phyloP scores from a whole-genome alignment of 306 rosid genomes.

The Chamaecrista fasciculata region DNA sequence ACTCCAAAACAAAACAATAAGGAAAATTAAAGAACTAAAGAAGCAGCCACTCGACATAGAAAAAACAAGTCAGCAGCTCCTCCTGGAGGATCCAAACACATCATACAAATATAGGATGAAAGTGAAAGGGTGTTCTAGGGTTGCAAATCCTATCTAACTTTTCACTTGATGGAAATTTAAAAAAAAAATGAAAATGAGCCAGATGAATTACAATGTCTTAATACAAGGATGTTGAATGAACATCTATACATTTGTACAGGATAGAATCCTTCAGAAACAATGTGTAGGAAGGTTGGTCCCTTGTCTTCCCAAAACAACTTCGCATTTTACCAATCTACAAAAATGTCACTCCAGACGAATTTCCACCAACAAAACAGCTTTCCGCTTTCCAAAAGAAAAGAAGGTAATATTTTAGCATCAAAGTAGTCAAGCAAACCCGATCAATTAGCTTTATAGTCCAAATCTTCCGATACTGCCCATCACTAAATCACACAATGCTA shows the following conservation, averaged over 20 bases:
- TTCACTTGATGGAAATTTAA: background rate
- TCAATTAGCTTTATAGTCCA: constrained; percentile 16
- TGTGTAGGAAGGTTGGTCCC: background rate
- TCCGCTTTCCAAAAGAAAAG: background rate
- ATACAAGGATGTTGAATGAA: constrained; percentile 17
- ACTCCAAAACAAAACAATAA: too few species aligned
- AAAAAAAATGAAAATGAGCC: background rate
- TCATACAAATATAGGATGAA: background rate
- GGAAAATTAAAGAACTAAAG: too few species aligned
- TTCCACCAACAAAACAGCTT: constrained; percentile 23
- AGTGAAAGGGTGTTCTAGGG: background rate
- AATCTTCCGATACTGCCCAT: constrained; percentile 14
- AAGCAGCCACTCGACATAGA: too few species aligned
- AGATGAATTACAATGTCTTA: background rate
- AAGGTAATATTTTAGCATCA: background rate
- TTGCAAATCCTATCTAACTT: background rate
- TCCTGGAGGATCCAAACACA: background rate
- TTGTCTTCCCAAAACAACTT: constrained; percentile 8
- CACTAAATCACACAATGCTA: constrained; percentile 14
- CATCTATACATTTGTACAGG: constrained; percentile 44
- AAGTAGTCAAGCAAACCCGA: constrained; percentile 15
- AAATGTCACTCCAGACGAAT: constrained; percentile 24
- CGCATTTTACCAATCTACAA: constrained; percentile 31
- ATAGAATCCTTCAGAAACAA: constrained; percentile 18
- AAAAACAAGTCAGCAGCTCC: background rate